Evolutionary conservation across 2,329 filamentous ascomycete genomes (phyloP).

Genomic region (Waltergamsia citrina): DNA sequence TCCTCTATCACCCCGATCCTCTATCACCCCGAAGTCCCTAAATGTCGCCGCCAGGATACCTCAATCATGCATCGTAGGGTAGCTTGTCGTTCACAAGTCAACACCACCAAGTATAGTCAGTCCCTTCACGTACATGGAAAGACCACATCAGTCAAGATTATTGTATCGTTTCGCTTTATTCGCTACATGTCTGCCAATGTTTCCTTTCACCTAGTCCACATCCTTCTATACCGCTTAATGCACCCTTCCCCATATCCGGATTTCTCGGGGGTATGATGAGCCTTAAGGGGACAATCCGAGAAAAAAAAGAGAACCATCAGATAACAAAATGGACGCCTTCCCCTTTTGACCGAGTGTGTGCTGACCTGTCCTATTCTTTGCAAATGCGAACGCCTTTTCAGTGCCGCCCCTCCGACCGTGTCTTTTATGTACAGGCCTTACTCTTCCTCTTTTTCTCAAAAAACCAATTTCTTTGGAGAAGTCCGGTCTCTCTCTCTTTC

Average conservation of each 20-base stretch:
- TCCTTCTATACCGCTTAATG: not conserved
- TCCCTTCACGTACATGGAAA: too few species aligned
- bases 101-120: too few species aligned
- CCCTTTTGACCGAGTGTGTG: not conserved
- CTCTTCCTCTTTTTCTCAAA: too few species aligned
- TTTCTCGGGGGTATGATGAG: not conserved
- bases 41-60: too few species aligned
- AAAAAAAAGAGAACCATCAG: not conserved
- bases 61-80: too few species aligned
- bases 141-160: too few species aligned
- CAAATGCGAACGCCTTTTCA: constrained; percentile 1
- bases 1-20: too few species aligned
- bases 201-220: not conserved
- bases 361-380: constrained; percentile 1
- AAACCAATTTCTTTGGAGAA: too few species aligned
- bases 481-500: too few species aligned
- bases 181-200: not conserved
- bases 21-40: too few species aligned
- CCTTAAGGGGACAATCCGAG: not conserved
- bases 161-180: not conserved
- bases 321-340: constrained; percentile 1
- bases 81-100: too few species aligned
- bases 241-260: not conserved
- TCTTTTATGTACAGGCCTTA: too few species aligned
- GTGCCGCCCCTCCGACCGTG: constrained; percentile 1